These are phyloP conservation scores for Calonectria hawksworthii DNA, from an alignment of 2,329 filamentous ascomycete species.

Conservation along the genomic window DNA sequence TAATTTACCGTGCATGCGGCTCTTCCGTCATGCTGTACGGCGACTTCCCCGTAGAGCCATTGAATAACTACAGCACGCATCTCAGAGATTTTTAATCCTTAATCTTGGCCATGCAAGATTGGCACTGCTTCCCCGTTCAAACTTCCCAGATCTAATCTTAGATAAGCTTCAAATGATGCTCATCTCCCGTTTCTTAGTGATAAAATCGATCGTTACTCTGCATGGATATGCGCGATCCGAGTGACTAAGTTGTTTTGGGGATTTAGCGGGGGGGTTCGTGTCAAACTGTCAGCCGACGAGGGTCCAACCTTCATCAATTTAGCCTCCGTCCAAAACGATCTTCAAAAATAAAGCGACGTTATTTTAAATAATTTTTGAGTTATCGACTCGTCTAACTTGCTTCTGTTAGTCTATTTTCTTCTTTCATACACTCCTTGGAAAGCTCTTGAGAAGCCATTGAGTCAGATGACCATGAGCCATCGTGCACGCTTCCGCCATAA, in stretches of 20 bases:
- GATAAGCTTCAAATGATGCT: neutral
- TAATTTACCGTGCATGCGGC: neutral
- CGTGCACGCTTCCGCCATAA: neutral
- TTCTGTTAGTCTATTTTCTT: too few species aligned
- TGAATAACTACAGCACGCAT: neutral
- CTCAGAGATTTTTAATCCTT: neutral
- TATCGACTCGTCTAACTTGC: too few species aligned
- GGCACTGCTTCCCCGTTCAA: neutral
- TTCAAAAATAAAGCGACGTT: too few species aligned
- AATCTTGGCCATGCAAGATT: neutral
- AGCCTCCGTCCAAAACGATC: too few species aligned
- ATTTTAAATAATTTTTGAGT: too few species aligned
- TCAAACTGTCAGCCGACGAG: neutral
- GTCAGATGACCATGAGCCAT: neutral
- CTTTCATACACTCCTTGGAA: neutral
- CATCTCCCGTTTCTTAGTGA: neutral
- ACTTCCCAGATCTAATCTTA: neutral
- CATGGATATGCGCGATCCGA: neutral
- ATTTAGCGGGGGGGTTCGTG: neutral
- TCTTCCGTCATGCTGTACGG: neutral
- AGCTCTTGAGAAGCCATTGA: neutral
- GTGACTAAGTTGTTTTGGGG: neutral
- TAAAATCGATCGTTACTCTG: neutral
- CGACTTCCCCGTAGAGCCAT: neutral
- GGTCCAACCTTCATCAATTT: neutral